phyloP scores from a whole-genome alignment of 1,284 basidiomycete species.

The Vanrija humicola region DNA sequence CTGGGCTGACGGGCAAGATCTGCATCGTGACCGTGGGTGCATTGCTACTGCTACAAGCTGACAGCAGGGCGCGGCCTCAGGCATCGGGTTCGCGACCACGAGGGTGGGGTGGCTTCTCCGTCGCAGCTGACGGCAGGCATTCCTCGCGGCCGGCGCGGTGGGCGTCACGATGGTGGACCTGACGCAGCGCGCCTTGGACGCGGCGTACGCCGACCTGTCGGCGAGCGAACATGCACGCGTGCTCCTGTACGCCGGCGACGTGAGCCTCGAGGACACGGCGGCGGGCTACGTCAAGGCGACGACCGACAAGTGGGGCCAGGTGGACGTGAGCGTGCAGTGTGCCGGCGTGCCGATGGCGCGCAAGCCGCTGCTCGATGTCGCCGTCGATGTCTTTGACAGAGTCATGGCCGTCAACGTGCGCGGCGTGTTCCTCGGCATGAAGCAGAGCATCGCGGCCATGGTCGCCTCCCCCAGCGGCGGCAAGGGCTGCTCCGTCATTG shows the following conservation, averaged over 20 bases:
- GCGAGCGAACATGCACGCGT: not conserved
- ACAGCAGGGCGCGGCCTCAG: too few species aligned
- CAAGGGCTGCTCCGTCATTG: constrained; percentile 22
- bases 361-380: constrained; percentile 4
- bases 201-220: not conserved
- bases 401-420: constrained; percentile 13
- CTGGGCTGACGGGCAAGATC: too few species aligned
- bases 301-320: constrained; percentile 11
- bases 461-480: constrained; percentile 17
- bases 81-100: too few species aligned
- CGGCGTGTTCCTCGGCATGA: constrained; percentile 26
- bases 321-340: constrained; percentile 16
- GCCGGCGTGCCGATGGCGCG: constrained; percentile 11
- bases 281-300: constrained; percentile 5
- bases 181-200: not conserved
- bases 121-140: not conserved
- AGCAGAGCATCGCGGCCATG: constrained; percentile 23
- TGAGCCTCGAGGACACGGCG: constrained; percentile 4
- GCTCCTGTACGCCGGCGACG: constrained; percentile 12
- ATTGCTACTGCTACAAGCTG: too few species aligned
- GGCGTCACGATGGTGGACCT: constrained; percentile 22
- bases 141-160: constrained; percentile 13
- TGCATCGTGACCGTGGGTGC: too few species aligned
- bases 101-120: too few species aligned
- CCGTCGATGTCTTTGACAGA: constrained; percentile 11